Base-by-base conservation (phyloP, 2,329 filamentous ascomycete genomes). In the Purpureocillium lavendulum region DNA sequence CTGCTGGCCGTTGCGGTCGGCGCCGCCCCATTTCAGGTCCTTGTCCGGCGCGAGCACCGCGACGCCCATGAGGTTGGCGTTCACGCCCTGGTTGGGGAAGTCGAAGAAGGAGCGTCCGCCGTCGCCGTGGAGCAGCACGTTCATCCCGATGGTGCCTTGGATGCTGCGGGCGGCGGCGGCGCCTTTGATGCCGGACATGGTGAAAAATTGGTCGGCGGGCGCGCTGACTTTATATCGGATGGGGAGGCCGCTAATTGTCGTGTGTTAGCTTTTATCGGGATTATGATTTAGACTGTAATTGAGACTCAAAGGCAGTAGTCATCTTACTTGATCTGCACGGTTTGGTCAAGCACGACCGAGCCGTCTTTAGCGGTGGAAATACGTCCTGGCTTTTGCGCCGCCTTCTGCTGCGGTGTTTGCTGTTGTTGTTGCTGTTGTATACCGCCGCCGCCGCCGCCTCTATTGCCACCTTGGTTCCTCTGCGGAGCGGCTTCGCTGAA, bases 91-190 rank as follows among this genome's bases (percentile, higher is more conserved):
- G 54, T 75, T 75, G 29, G 71, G 71, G 57, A 75, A 73, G 51
- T 73, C 70, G 55, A 73, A 72, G 63, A 75, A 76, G 11, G 70
- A 74, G 48, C 75, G 69, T 7, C 75, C 75, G 32, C 75, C 74
- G 50, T 79, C 75, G 36, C 74, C 74, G 52, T 79, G 75, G 4
- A 79, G 65, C 29, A 79, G 65, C 12, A 79, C 68, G 48, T 78
- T 78, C 7, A 75, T 60, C 36, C 71, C 72, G 24, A 73, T 57
- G 7, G 57, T 45, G 5, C 67, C 65, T 0, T 47, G 47, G 16
- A 50, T 41, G 24, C 50, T 50, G 15, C 60, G 48, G 1, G 33
- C 43, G 37, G 55, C 59, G 16, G 54, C 43, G 7, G 50, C 71
- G 29, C 71, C 73, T n/a, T 61, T 51, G 1, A 77, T 67, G 30